These are phyloP conservation scores for Dacryopinax spathularia DNA, from an alignment of 768 basidiomycete genomes.

Conservation along the genomic window DNA sequence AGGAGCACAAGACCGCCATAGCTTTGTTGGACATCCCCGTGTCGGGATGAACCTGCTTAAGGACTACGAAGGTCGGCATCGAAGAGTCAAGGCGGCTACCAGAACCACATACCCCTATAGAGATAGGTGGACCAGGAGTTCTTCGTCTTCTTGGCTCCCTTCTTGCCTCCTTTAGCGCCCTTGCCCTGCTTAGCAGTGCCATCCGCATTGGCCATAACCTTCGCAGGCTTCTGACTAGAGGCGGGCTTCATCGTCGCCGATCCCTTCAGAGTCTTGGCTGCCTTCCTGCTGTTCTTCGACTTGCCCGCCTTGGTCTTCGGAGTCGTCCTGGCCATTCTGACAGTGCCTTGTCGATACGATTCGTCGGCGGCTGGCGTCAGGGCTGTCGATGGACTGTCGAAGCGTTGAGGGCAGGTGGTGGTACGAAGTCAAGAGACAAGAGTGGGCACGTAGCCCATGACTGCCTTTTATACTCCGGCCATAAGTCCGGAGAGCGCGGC, in stretches of 20 bases:
- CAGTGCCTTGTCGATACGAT: too few species aligned
- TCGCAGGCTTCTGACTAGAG: conserved; percentile 43
- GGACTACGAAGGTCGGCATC: conserved; percentile 36
- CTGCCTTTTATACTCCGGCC: neutral
- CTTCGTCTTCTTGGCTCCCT: conserved; percentile 77
- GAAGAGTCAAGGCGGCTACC: neutral
- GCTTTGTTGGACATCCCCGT: conserved; percentile 99
- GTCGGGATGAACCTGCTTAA: conserved; percentile 96
- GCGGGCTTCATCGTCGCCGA: neutral
- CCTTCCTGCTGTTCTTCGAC: conserved; percentile 35
- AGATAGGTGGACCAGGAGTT: conserved; percentile 91
- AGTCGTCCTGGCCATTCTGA: neutral
- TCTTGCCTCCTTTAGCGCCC: conserved; percentile 15
- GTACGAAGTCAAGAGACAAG: neutral
- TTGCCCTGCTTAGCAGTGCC: neutral
- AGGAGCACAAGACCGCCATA: conserved; percentile 91
- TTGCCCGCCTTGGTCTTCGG: neutral
- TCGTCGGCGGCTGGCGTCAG: too few species aligned
- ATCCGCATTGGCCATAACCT: conserved; percentile 36
- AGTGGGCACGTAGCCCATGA: neutral
- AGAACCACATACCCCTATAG: conserved; percentile 53
- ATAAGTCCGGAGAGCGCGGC: neutral
- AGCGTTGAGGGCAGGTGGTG: neutral
- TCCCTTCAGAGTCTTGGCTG: neutral
- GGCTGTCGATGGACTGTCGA: neutral